phyloP scores from a whole-genome alignment of 768 basidiomycete species.

The Macrolepiota dolichaula region DNA sequence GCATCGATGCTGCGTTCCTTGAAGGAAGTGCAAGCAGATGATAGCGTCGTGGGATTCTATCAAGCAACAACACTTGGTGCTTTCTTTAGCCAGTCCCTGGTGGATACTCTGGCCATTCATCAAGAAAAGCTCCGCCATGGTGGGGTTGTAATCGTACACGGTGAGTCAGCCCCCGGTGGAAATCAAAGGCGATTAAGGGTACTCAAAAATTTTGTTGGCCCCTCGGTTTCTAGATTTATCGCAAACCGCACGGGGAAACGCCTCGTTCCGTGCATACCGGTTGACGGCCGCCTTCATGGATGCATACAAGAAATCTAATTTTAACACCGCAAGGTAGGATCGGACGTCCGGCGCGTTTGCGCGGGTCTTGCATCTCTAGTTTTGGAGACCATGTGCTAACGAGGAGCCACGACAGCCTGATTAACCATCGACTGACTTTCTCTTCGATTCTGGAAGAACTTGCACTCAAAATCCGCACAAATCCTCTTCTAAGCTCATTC shows the following conservation, averaged over 20 bases:
- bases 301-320: slow-evolving; percentile 79
- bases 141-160: slow-evolving; percentile 82
- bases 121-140: slow-evolving; percentile 84
- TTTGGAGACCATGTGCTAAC: slow-evolving; percentile 16
- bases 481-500: slow-evolving; percentile 77
- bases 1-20: slow-evolving; percentile 80
- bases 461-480: slow-evolving; percentile 80
- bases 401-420: slow-evolving; percentile 49
- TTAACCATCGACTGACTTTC: slow-evolving; percentile 79
- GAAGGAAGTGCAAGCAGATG: slow-evolving; percentile 88
- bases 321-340: slow-evolving; percentile 75
- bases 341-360: neutral
- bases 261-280: slow-evolving; percentile 86
- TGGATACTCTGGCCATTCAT: slow-evolving; percentile 83
- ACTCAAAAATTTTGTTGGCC: slow-evolving; percentile 12
- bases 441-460: slow-evolving; percentile 84
- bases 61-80: slow-evolving; percentile 85
- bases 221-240: slow-evolving; percentile 56
- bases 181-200: slow-evolving; percentile 1
- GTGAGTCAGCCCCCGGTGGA: slow-evolving; percentile 34
- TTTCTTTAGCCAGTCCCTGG: slow-evolving; percentile 76
- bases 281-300: slow-evolving; percentile 77
- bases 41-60: slow-evolving; percentile 92
- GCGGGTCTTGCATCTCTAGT: neutral
- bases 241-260: slow-evolving; percentile 76